These are phyloP conservation scores for Thalassiosira sp. DNA, from an alignment of 352 stramenopile genomes.

Conservation along the genomic window DNA sequence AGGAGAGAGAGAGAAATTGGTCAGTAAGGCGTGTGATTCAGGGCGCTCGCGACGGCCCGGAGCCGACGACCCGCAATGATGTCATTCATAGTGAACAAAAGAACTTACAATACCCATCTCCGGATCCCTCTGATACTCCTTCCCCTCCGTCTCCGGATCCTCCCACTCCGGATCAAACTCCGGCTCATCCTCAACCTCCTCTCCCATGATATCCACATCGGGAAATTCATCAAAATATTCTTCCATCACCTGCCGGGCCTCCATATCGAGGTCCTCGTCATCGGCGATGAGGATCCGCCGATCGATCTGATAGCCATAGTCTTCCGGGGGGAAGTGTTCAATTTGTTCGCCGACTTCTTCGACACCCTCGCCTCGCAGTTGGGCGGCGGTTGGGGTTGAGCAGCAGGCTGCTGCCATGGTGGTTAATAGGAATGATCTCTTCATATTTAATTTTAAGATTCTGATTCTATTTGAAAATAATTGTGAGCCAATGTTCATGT, in stretches of 20 bases:
- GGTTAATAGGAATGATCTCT: background rate
- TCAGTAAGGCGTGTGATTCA: too few species aligned
- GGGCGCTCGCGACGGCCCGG: too few species aligned
- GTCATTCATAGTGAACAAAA: too few species aligned
- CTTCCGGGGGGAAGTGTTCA: background rate
- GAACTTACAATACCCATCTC: too few species aligned
- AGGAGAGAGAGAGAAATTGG: background rate
- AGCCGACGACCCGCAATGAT: too few species aligned
- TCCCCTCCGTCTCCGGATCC: constrained; percentile 3
- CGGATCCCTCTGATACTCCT: too few species aligned
- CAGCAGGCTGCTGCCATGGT: background rate
- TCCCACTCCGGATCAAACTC: background rate
- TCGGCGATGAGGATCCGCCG: background rate
- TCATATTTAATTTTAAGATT: background rate
- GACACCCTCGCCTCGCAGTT: constrained; percentile 2
- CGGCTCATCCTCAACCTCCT: background rate
- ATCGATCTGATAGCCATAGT: background rate
- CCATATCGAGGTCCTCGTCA: background rate
- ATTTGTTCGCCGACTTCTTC: constrained; percentile 18
- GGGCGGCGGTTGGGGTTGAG: background rate
- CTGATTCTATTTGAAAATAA: background rate
- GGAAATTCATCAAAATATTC: background rate
- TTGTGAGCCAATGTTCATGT: too few species aligned
- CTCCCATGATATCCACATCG: background rate
- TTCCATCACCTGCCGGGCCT: background rate